phyloP scores from a whole-genome alignment of 148 eudicot genomes.

The Fagopyrum homotropicum region DNA sequence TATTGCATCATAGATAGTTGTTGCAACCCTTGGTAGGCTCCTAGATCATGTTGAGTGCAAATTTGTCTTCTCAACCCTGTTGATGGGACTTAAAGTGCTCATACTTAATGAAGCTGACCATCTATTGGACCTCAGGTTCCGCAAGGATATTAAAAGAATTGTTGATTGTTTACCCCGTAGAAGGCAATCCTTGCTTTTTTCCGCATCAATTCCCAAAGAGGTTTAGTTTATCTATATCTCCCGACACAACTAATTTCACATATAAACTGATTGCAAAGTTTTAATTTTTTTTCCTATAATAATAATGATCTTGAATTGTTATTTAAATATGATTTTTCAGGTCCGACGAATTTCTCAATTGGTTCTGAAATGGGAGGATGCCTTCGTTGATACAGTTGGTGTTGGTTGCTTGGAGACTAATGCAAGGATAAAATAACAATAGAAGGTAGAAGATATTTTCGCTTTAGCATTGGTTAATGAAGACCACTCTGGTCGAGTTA shows the following conservation, averaged over 20 bases:
- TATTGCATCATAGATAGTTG: slow-evolving; percentile 51
- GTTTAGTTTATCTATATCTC: slow-evolving; percentile 23
- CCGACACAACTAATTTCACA: not conserved
- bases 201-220: slow-evolving; percentile 94
- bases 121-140: slow-evolving; percentile 76
- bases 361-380: slow-evolving; percentile 83
- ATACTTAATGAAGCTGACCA: slow-evolving; percentile 93
- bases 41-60: slow-evolving; percentile 85
- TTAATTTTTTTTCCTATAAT: not conserved
- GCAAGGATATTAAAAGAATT: slow-evolving; percentile 83
- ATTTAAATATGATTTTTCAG: slow-evolving; percentile 26
- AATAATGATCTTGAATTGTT: not conserved
- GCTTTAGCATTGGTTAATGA: too few species aligned
- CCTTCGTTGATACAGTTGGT: slow-evolving; percentile 62
- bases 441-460: too few species aligned
- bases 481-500: too few species aligned
- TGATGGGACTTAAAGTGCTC: slow-evolving; percentile 83
- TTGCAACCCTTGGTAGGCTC: slow-evolving; percentile 96
- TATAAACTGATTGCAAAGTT: not conserved
- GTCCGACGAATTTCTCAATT: slow-evolving; percentile 90
- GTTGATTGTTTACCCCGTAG: slow-evolving; percentile 90
- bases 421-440: not conserved
- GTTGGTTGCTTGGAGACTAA: slow-evolving; percentile 53
- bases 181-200: slow-evolving; percentile 74
- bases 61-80: slow-evolving; percentile 66